A percentile compares a stretch with the other conserved stretches of the same genome.
These are phyloP conservation scores for Botrytis deweyae DNA, from an alignment of 2,329 filamentous ascomycete genomes.

Conservation along the genomic window DNA sequence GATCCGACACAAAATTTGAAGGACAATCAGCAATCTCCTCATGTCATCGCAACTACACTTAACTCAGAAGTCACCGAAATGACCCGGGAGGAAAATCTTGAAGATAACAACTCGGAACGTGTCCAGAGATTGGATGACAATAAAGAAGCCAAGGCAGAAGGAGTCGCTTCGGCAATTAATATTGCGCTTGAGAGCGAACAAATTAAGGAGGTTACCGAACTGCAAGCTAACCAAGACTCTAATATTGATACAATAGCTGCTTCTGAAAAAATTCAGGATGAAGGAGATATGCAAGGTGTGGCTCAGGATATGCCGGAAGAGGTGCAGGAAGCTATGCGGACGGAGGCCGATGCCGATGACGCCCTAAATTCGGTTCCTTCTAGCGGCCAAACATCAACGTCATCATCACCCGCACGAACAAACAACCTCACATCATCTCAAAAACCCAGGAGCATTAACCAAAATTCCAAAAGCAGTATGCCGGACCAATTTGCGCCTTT, in stretches of 20 bases:
- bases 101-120: neutral
- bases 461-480: neutral
- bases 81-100: neutral
- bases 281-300: neutral
- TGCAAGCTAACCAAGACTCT: neutral
- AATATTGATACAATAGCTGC: neutral
- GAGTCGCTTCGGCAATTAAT: neutral
- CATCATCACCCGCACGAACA: slow-evolving; percentile 4
- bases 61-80: neutral
- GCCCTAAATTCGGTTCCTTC: neutral
- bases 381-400: slow-evolving; percentile 14
- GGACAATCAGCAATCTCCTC: neutral
- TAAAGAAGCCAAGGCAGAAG: neutral
- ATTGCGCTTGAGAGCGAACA: no score
- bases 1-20: neutral
- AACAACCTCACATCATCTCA: slow-evolving; percentile 8
- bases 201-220: neutral
- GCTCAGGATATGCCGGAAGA: neutral
- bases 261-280: neutral
- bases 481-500: neutral
- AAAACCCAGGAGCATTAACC: neutral
- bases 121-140: neutral
- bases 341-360: neutral
- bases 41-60: neutral
- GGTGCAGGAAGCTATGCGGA: neutral